Evolutionary conservation across 129 eudicot species (phyloP), one percentile per base, ranked within the genome.

Genomic region (Tagetes erecta): DNA sequence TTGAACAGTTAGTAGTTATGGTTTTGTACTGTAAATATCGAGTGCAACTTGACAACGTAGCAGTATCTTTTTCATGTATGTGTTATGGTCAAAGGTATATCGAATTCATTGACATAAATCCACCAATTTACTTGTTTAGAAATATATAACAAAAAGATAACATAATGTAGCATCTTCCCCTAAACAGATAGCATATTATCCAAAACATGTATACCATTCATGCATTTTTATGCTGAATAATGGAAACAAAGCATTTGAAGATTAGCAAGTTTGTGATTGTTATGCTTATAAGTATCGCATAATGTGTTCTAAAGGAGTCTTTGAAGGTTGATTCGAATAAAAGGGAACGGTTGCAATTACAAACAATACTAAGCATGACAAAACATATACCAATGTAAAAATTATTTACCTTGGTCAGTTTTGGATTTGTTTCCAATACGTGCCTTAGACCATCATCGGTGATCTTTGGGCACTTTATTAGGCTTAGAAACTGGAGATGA

Each of bases 391-490:
- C 12, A 30, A 56, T 8, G 36, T 56, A 67, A 30, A 12, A 45
- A 20, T 2, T 59, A 51, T 87, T 78, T 46, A 91, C 99, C 97
- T 95, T 95, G 60, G 82, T 91, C 72, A 91, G 49, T 56, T 65
- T 85, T n/a, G 82, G 88, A 64, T 88, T 91, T 9, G 65, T 60
- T 52, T 83, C 86, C 13, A 88, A 87, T 2, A 91, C 84, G 2
- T 78, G 91, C 82, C 75, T 84, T 73, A 91, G 68, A 68, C 91
- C 96, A 60, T 82, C 90, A 68, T 88, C 96, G 1, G 99, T 95
- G 67, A 95, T 80, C 84, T 78, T 78, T 0, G 85, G 78, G 84
- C 99, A 95, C 76, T 88, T 88, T 79, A 85, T 87, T 51, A 95
- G 77, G 76, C 91, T 81, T 84, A 95, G 77, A 82, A 86, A 86